phyloP scores from a whole-genome alignment of 352 stramenopile genomes.

The Phytophthora uliginosa region DNA sequence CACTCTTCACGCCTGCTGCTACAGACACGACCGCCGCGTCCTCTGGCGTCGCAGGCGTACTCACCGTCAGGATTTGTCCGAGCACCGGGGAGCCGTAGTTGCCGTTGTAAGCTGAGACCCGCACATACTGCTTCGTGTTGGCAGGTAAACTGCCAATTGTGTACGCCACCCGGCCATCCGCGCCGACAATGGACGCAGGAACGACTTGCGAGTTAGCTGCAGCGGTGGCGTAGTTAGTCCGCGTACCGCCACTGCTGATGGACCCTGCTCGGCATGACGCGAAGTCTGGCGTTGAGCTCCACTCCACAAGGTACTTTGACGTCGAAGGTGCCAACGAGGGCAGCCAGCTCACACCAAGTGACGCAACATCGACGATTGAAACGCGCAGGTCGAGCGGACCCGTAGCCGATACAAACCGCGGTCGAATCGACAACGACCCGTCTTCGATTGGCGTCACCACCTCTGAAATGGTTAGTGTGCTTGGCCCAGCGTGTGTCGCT shows the following conservation, averaged over 20 bases:
- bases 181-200: slow-evolving; percentile 24
- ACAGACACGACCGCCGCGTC: slow-evolving; percentile 19
- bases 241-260: slow-evolving; percentile 27
- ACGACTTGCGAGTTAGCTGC: slow-evolving; percentile 65
- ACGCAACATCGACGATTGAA: slow-evolving; percentile 68
- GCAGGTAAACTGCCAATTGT: slow-evolving; percentile 86
- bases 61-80: slow-evolving; percentile 47
- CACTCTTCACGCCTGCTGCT: slow-evolving; percentile 30
- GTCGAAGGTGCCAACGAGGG: slow-evolving; percentile 33
- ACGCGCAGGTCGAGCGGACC: slow-evolving; percentile 60
- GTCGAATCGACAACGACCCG: slow-evolving; percentile 42
- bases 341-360: slow-evolving; percentile 77
- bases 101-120: slow-evolving; percentile 93
- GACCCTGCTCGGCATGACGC: slow-evolving; percentile 38
- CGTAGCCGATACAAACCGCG: slow-evolving; percentile 55
- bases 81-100: slow-evolving; percentile 79
- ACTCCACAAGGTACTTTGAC: slow-evolving; percentile 90
- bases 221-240: slow-evolving; percentile 58
- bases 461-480: slow-evolving; percentile 44
- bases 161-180: slow-evolving; percentile 52
- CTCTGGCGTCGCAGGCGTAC: slow-evolving; percentile 25
- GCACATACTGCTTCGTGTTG: slow-evolving; percentile 88
- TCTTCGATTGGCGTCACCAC: slow-evolving; percentile 35
- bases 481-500: slow-evolving; percentile 35
- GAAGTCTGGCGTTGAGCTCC: slow-evolving; percentile 55